These are phyloP conservation scores for Populus tremula DNA, from an alignment of 345 rosid genomes.

Conservation along the genomic window DNA sequence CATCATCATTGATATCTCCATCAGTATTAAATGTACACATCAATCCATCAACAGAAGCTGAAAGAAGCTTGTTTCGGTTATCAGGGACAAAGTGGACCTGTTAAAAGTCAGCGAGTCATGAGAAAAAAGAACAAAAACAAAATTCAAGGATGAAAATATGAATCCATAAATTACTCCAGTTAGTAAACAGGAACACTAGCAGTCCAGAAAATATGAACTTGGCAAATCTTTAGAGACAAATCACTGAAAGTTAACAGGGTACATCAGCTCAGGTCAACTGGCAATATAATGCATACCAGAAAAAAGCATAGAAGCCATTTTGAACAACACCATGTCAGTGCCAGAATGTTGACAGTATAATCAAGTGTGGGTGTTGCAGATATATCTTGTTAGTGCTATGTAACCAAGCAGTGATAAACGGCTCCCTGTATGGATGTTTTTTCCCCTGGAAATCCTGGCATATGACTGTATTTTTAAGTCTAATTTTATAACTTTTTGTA, in stretches of 20 bases:
- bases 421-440: background rate
- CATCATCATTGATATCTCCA: slow-evolving; percentile 83
- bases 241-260: background rate
- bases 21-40: slow-evolving; percentile 71
- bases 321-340: background rate
- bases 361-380: no score
- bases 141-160: background rate
- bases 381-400: background rate
- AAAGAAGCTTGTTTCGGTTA: slow-evolving; percentile 62
- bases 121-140: background rate
- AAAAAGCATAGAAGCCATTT: background rate
- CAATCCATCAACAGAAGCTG: slow-evolving; percentile 94
- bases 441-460: background rate
- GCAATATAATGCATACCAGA: background rate
- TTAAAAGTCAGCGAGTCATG: slow-evolving; percentile 7
- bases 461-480: background rate
- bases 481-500: background rate
- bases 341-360: background rate
- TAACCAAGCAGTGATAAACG: background rate
- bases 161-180: background rate
- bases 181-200: background rate
- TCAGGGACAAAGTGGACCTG: slow-evolving; percentile 77
- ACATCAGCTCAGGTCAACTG: background rate
- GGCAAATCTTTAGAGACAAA: background rate
- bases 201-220: background rate